These are phyloP conservation scores for Malus hybrid DNA, from an alignment of 331 rosid species.

Conservation along the genomic window DNA sequence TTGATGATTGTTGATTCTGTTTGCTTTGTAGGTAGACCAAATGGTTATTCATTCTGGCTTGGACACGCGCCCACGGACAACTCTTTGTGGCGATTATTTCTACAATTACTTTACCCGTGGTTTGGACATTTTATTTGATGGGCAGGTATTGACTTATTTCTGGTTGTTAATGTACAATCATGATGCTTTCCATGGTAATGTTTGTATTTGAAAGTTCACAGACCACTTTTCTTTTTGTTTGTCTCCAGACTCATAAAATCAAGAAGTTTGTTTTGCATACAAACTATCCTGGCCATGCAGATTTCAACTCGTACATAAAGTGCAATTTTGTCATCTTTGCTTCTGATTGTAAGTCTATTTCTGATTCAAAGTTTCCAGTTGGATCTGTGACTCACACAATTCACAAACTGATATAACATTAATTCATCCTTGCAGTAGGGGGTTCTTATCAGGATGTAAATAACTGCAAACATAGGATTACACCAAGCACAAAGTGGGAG, in stretches of 20 bases:
- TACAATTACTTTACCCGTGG: constrained; percentile 90
- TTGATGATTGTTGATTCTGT: constrained; percentile 16
- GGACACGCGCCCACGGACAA: constrained; percentile 75
- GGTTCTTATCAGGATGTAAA: constrained; percentile 61
- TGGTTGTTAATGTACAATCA: not conserved
- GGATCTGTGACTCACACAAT: not conserved
- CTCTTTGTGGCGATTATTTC: constrained; percentile 86
- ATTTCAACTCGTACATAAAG: constrained; percentile 89
- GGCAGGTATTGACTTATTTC: constrained; percentile 53
- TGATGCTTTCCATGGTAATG: not conserved
- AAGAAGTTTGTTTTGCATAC: constrained; percentile 96
- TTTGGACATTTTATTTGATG: constrained; percentile 87
- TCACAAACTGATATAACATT: not conserved
- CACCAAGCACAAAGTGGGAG: constrained; percentile 91
- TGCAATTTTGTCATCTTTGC: constrained; percentile 86
- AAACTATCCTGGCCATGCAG: constrained; percentile 96
- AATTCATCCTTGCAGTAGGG: constrained; percentile 33
- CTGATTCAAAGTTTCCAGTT: not conserved
- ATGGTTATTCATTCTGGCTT: constrained; percentile 92
- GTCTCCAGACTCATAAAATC: constrained; percentile 83
- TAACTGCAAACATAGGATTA: constrained; percentile 46
- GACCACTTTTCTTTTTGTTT: constrained; percentile 19
- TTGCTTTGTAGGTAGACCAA: constrained; percentile 65
- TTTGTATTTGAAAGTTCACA: constrained; percentile 6
- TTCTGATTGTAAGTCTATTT: constrained; percentile 42